Conservation (phyloP, 1,284 basidiomycete genomes). For the Apiotrichum akiyoshidainum region DNA sequence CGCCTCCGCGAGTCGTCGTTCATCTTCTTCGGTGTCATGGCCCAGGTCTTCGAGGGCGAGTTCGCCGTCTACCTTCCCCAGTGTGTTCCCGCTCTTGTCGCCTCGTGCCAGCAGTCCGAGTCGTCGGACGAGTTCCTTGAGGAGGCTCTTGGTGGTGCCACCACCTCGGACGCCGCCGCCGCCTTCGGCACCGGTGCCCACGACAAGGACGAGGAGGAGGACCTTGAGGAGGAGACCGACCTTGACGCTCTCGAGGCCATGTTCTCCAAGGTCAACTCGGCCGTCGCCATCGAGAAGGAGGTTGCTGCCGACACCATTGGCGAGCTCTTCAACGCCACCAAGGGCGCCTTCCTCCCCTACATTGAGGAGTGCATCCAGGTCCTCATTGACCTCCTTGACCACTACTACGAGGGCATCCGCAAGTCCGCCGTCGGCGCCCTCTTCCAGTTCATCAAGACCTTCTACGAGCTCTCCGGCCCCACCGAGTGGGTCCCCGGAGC, state of each 20-base stretch:
- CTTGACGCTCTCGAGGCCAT: slow-evolving; percentile 73
- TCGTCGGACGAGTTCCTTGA: slow-evolving; percentile 63
- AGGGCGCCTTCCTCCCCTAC: slow-evolving; percentile 83
- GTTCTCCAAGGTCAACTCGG: slow-evolving; percentile 75
- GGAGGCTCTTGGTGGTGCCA: slow-evolving; percentile 52
- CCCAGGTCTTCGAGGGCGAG: slow-evolving; percentile 90
- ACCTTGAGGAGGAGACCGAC: slow-evolving; percentile 72
- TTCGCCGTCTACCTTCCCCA: slow-evolving; percentile 83
- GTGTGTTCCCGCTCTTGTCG: slow-evolving; percentile 82
- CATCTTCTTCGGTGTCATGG: slow-evolving; percentile 98
- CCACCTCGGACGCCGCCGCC: slow-evolving; percentile 42
- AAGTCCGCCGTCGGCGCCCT: slow-evolving; percentile 89
- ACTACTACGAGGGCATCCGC: slow-evolving; percentile 98
- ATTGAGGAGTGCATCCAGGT: slow-evolving; percentile 67
- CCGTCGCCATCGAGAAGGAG: slow-evolving; percentile 98
- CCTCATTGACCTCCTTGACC: slow-evolving; percentile 74
- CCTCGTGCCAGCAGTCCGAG: slow-evolving; percentile 74
- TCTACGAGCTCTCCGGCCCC: slow-evolving; percentile 83
- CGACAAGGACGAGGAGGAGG: slow-evolving; percentile 54
- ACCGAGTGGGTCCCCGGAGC: slow-evolving; percentile 78
- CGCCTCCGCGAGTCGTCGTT: slow-evolving; percentile 93
- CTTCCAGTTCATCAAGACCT: slow-evolving; percentile 84
- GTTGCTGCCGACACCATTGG: slow-evolving; percentile 97
- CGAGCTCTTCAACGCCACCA: slow-evolving; percentile 80
- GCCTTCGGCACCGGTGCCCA: slow-evolving; percentile 63